A percentile compares a stretch with the other conserved stretches of the same genome.
Evolutionary conservation across 2,329 filamentous ascomycete genomes (phyloP).

Genomic region (Pseudopyricularia cyperi): DNA sequence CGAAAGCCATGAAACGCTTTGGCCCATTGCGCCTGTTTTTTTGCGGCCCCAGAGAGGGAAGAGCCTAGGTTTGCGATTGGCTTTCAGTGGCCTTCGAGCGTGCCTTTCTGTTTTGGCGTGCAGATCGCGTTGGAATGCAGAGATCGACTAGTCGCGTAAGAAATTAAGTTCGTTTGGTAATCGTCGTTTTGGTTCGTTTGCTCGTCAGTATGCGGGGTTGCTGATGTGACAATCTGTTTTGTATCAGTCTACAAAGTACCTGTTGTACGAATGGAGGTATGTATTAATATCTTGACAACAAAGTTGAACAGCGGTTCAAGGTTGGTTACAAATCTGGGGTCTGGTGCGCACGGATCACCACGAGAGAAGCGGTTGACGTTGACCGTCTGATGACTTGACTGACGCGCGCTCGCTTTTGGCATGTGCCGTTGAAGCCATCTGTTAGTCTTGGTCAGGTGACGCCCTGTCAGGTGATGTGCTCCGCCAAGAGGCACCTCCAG

Average conservation of each 20-base stretch:
- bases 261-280: too few relatives aligned
- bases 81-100: neutral
- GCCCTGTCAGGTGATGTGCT: neutral
- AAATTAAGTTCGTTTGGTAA: neutral
- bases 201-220: neutral
- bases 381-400: too few relatives aligned
- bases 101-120: neutral
- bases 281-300: neutral
- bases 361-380: neutral
- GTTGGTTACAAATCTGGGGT: neutral
- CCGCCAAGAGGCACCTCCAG: neutral
- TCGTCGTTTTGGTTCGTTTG: neutral
- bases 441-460: neutral
- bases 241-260: too few relatives aligned
- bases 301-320: neutral
- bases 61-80: neutral
- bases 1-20: constrained; percentile 56
- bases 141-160: neutral
- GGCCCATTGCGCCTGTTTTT: constrained; percentile 38
- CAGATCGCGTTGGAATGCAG: neutral
- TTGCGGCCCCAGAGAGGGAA: neutral
- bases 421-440: neutral
- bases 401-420: neutral
- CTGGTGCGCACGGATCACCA: neutral
- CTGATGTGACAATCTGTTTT: too few relatives aligned